A percentile compares a stretch with the other conserved stretches of the same genome.
Conservation (phyloP, 1,284 basidiomycete species). For the Ustilago trichophora region DNA sequence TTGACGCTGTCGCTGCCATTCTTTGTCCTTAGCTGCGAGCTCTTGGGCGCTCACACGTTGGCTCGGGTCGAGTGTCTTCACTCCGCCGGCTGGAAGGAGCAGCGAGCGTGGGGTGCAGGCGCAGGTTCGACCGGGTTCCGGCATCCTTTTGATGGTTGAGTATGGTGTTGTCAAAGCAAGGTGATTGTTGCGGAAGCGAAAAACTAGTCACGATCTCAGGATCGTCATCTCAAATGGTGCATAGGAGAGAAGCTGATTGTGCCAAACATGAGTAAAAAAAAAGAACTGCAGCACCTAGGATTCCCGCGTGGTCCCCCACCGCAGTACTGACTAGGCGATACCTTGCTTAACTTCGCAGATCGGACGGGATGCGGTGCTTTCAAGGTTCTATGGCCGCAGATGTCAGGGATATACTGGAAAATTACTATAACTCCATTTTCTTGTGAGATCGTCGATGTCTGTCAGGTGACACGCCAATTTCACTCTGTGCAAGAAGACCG, state of each 20-base stretch:
- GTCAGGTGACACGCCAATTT: too few species aligned
- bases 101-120: conserved; percentile 37
- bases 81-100: conserved; percentile 29
- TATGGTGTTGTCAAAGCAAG: too few species aligned
- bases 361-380: conserved; percentile 82
- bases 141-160: conserved; percentile 4
- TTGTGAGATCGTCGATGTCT: too few species aligned
- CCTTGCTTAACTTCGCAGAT: conserved; percentile 82
- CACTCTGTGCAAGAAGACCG: too few species aligned
- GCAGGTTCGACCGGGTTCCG: conserved; percentile 12
- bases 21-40: conserved; percentile 24
- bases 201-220: too few species aligned
- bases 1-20: conserved; percentile 20
- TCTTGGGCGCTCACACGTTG: conserved; percentile 37
- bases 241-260: too few species aligned
- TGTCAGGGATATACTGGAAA: too few species aligned
- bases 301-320: conserved; percentile 84
- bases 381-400: conserved; percentile 81
- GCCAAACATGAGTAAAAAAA: too few species aligned
- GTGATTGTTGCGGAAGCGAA: too few species aligned
- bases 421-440: too few species aligned
- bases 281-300: conserved; percentile 80
- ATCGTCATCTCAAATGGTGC: too few species aligned
- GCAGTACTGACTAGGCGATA: conserved; percentile 83
- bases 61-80: conserved; percentile 29